These are phyloP conservation scores for Aureobasidium sp. DNA, from an alignment of 2,329 filamentous ascomycete genomes.

Conservation along the genomic window DNA sequence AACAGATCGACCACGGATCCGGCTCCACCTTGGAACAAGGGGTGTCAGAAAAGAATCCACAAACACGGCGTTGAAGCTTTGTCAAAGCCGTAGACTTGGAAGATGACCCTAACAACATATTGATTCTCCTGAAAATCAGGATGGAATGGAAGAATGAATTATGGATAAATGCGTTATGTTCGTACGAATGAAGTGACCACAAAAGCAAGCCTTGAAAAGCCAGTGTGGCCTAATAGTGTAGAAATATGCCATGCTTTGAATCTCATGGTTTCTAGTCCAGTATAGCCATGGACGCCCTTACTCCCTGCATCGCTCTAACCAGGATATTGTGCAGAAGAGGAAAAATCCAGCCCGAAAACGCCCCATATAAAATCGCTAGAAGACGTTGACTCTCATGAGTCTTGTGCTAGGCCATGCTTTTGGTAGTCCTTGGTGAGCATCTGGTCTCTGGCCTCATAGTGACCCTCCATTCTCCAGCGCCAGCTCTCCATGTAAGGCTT, in stretches of 20 bases:
- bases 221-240: not conserved
- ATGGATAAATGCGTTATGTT: not conserved
- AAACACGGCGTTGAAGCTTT: not conserved
- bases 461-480: conserved; percentile 29
- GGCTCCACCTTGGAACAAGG: not conserved
- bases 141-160: not conserved
- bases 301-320: not conserved
- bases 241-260: not conserved
- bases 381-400: not conserved
- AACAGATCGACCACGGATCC: not conserved
- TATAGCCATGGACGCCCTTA: not conserved
- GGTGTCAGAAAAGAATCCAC: not conserved
- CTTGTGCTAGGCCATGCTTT: not conserved
- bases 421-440: not conserved
- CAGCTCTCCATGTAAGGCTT: conserved; percentile 23
- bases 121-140: not conserved
- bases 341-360: not conserved
- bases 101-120: not conserved
- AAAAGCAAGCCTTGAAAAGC: not conserved
- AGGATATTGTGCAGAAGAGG: not conserved
- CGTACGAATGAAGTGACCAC: not conserved
- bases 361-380: not conserved
- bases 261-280: not conserved
- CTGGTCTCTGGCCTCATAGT: conserved; percentile 25
- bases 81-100: not conserved